These are phyloP conservation scores for Xylaria flabelliformis DNA, from an alignment of 495 filamentous ascomycete genomes.

Conservation along the genomic window DNA sequence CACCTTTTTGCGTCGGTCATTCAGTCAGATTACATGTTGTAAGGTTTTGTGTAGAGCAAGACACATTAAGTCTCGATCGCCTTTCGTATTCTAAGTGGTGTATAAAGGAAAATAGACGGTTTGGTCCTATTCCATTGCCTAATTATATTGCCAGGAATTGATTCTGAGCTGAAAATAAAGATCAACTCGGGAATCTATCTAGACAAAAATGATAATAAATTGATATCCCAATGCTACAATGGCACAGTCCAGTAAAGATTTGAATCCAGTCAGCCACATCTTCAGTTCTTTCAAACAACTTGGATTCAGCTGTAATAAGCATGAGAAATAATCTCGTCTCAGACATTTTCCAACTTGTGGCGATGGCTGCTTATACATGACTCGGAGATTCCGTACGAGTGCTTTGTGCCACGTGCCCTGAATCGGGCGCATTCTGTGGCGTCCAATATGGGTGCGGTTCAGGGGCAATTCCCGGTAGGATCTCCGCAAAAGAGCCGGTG, in stretches of 20 bases:
- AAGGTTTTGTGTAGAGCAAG: too few relatives aligned
- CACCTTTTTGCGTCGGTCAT: too few relatives aligned
- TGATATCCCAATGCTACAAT: neutral
- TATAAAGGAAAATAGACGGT: neutral
- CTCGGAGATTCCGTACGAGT: constrained; percentile 10
- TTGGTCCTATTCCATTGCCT: neutral
- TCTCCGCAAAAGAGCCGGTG: constrained; percentile 5
- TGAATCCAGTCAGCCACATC: neutral
- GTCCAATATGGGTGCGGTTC: neutral
- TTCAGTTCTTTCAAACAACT: neutral
- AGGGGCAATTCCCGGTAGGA: neutral
- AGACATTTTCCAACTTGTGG: neutral
- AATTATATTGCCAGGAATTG: neutral
- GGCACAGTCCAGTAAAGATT: neutral
- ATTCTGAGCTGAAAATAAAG: neutral
- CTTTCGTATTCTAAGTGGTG: too few relatives aligned
- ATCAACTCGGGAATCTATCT: neutral
- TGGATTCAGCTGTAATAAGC: neutral
- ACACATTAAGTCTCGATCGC: too few relatives aligned
- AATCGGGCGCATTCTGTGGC: neutral
- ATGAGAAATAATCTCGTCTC: neutral
- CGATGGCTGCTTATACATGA: constrained; percentile 26
- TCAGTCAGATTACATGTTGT: too few relatives aligned
- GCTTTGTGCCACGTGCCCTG: neutral
- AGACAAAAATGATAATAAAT: neutral